Base-by-base conservation (phyloP, 192 early-diverging fungal genomes). In the Obelidium mucronatum region DNA sequence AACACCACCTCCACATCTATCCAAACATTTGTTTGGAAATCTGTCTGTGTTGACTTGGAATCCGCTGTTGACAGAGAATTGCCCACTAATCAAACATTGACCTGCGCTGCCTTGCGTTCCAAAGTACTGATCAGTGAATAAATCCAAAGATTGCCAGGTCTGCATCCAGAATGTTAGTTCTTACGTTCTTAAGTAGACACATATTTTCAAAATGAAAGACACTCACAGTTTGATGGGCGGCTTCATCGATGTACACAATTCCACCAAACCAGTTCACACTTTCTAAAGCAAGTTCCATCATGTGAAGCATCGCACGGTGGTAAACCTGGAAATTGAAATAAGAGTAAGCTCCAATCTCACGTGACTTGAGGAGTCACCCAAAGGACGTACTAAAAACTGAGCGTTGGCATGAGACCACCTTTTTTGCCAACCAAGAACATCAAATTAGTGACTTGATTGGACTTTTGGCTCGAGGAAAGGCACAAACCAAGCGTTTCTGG, bases 261-360 rank as follows among this genome's bases (percentile, higher is more conserved):
- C 68, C 68, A 17, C 68, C 48, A 34, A 35, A 58, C 68, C 68
- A 58, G 3, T 54, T 54, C 8, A 36, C 68, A 1, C 17, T 22
- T 34, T 52, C 48, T 40, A 70, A 36, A 8, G 68, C 68, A 2
- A 33, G 34, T 15, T 52, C 68, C 26, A 58, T 52, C 30, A 39
- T 24, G n/a, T 34, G 19, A 55, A 70, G 30, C 55, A 70, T 55
- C 52, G 48, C 55, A 34, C 55, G 59, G 31, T 70, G 68, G 28
- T 58, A 70, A 30, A 40, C 34, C 4, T 34, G 63, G 2, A 37
- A 61, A 2, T 61, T n/a, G n/a, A n/a, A n/a, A n/a, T n/a, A n/a
- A n/a, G n/a, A n/a, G n/a, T n/a, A n/a, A n/a, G n/a, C n/a, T n/a
- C n/a, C n/a, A n/a, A n/a, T 66, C 31, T n/a, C n/a, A 66, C 60